These are phyloP conservation scores for Melaleuca quinquenervia DNA, from an alignment of 345 rosid genomes.

Conservation along the genomic window DNA sequence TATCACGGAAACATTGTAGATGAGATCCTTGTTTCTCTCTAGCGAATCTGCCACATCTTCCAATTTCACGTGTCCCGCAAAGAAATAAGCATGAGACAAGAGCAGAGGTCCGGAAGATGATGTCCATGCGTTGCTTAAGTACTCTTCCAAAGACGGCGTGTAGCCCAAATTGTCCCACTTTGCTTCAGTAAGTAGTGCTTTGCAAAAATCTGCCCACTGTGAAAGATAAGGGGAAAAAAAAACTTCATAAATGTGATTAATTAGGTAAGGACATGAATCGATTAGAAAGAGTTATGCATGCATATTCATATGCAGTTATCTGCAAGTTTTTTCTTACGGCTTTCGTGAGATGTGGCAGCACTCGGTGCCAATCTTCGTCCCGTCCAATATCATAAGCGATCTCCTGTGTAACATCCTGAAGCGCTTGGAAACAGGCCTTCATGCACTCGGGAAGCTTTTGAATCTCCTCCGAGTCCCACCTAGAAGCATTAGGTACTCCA, in stretches of 20 bases:
- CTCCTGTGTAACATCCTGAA: constrained; percentile 11
- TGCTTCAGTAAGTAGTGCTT: constrained; percentile 34
- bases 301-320: too few species aligned
- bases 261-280: not conserved
- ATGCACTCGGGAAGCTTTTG: constrained; percentile 24
- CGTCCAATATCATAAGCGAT: constrained; percentile 24
- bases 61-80: not conserved
- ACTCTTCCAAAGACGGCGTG: constrained; percentile 27
- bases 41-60: not conserved
- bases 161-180: constrained; percentile 26
- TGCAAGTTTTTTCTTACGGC: constrained; percentile 5
- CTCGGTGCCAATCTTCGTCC: constrained; percentile 9
- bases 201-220: constrained; percentile 49
- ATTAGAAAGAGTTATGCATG: too few species aligned
- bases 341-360: constrained; percentile 13
- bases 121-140: constrained; percentile 28
- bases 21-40: constrained; percentile 8
- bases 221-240: not conserved
- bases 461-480: constrained; percentile 22
- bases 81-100: constrained; percentile 15
- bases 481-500: not conserved
- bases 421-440: constrained; percentile 30
- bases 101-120: constrained; percentile 31
- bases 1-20: constrained; percentile 17
- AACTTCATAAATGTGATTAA: not conserved